Percentiles rank a stretch among this genome's conserved stretches.
These are phyloP conservation scores for Postia placenta DNA, from an alignment of 768 basidiomycete species.

Conservation along the genomic window DNA sequence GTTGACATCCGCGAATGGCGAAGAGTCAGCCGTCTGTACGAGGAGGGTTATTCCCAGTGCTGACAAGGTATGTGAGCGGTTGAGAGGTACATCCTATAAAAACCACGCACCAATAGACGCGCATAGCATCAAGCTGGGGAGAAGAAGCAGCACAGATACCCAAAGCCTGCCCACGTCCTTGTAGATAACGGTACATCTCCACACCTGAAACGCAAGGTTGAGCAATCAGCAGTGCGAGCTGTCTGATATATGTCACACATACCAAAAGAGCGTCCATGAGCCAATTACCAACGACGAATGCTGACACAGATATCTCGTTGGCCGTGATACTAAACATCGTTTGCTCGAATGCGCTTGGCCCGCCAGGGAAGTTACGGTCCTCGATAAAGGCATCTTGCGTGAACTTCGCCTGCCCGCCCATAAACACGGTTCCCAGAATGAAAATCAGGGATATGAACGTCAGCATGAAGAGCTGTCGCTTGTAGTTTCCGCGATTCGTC, in stretches of 20 bases:
- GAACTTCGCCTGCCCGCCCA: background rate
- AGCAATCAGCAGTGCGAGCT: background rate
- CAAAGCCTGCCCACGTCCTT: background rate
- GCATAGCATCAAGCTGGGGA: background rate
- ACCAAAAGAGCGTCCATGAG: background rate
- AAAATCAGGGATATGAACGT: background rate
- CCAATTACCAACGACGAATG: background rate
- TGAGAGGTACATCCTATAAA: too few species aligned
- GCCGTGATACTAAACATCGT: background rate
- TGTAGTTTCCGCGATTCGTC: background rate
- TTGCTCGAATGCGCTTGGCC: background rate
- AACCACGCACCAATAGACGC: background rate
- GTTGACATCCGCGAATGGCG: background rate
- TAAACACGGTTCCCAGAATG: background rate
- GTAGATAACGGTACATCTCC: background rate
- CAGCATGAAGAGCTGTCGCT: background rate
- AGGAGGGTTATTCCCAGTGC: background rate
- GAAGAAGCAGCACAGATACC: background rate
- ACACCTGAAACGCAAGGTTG: background rate
- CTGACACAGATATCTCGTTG: background rate
- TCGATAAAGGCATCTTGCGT: background rate
- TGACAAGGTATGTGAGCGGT: background rate
- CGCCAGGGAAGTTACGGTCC: background rate
- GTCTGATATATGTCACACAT: background rate
- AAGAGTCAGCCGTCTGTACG: background rate